A percentile compares a stretch with the other conserved stretches of the same genome.
phyloP scores from a whole-genome alignment of 164 flowering plant genomes.

The Litsea cubeba region DNA sequence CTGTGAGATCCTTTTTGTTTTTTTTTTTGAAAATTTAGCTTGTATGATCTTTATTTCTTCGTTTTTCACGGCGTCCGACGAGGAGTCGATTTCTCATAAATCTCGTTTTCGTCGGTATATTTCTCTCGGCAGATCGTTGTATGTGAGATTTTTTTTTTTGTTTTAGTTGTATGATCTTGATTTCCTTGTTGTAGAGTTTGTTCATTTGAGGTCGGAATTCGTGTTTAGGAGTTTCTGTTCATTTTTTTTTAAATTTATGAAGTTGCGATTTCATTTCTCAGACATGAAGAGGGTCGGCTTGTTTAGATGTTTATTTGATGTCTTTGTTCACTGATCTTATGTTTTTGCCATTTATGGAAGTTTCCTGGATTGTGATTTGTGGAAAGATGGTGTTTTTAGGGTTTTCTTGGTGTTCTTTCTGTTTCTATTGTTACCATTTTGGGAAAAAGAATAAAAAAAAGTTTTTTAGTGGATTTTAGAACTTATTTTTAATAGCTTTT shows the following conservation, averaged over 20 bases:
- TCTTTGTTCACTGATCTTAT: not conserved
- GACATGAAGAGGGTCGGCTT: no score
- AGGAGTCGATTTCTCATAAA: no score
- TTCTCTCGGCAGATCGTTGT: no score
- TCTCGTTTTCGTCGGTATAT: not conserved
- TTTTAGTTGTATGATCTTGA: not conserved
- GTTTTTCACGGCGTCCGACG: not conserved
- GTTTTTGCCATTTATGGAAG: not conserved
- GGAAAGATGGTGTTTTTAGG: not conserved
- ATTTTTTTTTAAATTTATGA: no score
- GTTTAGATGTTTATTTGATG: not conserved
- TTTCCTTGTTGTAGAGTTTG: not conserved
- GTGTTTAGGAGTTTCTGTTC: not conserved
- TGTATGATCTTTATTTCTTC: not conserved
- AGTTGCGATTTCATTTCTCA: not conserved
- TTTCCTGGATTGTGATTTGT: not conserved
- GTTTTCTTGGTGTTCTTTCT: not conserved
- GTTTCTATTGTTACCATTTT: not conserved
- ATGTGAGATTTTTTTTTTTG: no score
- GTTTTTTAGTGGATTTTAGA: no score
- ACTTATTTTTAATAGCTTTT: no score
- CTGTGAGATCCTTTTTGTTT: not conserved
- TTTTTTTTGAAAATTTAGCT: not conserved
- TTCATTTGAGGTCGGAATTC: not conserved
- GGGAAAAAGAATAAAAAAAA: not conserved